phyloP scores from a whole-genome alignment of 1,284 basidiomycete genomes.

The Neonothopanus nambi region DNA sequence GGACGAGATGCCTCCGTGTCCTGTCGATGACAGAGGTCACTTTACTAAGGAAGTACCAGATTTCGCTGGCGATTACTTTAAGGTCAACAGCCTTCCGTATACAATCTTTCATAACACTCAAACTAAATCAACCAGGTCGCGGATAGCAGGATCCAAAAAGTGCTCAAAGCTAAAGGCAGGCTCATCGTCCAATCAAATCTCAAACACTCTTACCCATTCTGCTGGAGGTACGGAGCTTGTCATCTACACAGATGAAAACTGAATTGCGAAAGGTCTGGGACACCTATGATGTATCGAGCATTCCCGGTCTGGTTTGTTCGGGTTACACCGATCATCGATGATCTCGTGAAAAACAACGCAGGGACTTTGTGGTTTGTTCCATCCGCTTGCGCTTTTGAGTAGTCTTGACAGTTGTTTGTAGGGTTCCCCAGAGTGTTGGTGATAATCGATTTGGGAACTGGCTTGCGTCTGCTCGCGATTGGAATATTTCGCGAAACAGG shows the following conservation, averaged over 20 bases:
- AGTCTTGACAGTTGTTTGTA: conserved; percentile 27
- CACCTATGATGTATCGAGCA: conserved; percentile 95
- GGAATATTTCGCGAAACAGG: conserved; percentile 98
- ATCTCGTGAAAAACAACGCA: conserved; percentile 90
- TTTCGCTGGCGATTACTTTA: conserved; percentile 90
- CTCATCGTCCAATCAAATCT: conserved; percentile 88
- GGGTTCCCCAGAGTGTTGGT: conserved; percentile 90
- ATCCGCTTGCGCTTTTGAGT: background rate
- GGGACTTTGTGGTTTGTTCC: conserved; percentile 80
- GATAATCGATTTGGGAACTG: conserved; percentile 96
- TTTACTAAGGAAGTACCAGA: conserved; percentile 92
- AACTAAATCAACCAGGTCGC: conserved; percentile 74
- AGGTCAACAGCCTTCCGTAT: conserved; percentile 50
- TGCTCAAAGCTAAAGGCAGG: conserved; percentile 85
- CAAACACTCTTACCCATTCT: conserved; percentile 95
- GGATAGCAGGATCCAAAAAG: conserved; percentile 93
- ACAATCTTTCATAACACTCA: background rate
- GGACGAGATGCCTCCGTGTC: conserved; percentile 95
- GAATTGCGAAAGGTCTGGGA: conserved; percentile 69
- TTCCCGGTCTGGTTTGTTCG: conserved; percentile 97
- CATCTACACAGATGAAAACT: background rate
- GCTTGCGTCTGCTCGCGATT: conserved; percentile 96
- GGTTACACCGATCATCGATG: conserved; percentile 82
- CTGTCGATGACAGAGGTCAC: conserved; percentile 86
- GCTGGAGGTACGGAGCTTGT: conserved; percentile 79